Conservation (phyloP, 768 basidiomycete genomes). For the Antrodiella citrinella region DNA sequence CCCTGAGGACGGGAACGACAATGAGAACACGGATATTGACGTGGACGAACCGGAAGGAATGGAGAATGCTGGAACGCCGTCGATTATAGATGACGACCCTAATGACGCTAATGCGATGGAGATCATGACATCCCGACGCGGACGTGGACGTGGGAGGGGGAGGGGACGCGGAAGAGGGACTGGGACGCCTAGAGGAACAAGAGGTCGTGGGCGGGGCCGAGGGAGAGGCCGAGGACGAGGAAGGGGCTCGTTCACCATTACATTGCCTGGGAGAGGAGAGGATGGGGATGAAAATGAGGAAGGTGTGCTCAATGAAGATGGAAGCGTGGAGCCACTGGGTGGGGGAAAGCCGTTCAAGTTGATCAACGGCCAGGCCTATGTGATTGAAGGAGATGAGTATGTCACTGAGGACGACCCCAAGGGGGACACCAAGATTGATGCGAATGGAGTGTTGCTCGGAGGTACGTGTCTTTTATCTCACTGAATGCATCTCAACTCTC, state of each 20-base stretch:
- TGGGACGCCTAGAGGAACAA: constrained; percentile 28
- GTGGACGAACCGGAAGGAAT: constrained; percentile 4
- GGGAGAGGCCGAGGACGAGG: constrained; percentile 7
- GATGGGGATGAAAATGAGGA: constrained; percentile 2
- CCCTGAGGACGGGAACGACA: constrained; percentile 7
- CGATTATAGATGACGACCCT: constrained; percentile 8
- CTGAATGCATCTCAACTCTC: not conserved
- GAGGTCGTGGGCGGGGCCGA: constrained; percentile 30
- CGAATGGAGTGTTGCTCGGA: constrained; percentile 72
- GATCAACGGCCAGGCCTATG: constrained; percentile 66
- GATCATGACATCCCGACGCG: constrained; percentile 16
- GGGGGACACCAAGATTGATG: constrained; percentile 90
- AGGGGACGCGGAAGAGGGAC: constrained; percentile 21
- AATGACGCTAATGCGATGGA: constrained; percentile 19
- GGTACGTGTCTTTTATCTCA: no score
- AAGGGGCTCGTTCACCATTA: constrained; percentile 6
- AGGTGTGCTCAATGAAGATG: constrained; percentile 11
- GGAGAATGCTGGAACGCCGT: constrained; percentile 7
- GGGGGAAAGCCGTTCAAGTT: constrained; percentile 64
- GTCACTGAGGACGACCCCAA: constrained; percentile 74
- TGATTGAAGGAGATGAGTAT: constrained; percentile 87
- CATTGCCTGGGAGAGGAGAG: not conserved
- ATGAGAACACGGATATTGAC: no score
- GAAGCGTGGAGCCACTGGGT: constrained; percentile 27
- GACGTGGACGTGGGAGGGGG: constrained; percentile 22